Conservation (phyloP, 176 grass and related monocot species). For the Miscanthus lutarioriparius region DNA sequence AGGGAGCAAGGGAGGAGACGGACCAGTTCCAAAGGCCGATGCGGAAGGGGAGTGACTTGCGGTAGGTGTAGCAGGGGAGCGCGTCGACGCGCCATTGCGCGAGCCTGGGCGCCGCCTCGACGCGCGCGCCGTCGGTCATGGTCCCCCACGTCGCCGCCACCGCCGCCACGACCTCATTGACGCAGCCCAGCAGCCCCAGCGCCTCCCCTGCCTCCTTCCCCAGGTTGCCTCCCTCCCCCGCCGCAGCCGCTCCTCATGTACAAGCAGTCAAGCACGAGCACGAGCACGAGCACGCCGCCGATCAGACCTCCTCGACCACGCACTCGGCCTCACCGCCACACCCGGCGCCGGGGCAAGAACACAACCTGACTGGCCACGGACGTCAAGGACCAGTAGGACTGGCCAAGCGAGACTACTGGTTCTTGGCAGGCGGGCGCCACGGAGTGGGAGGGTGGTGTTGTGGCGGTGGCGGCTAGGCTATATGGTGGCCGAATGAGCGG, state of each 20-base stretch:
- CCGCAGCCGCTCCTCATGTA: conserved; percentile 51
- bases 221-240: conserved; percentile 53
- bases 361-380: background rate
- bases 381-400: conserved; percentile 14
- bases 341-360: background rate
- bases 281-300: background rate
- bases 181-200: conserved; percentile 85
- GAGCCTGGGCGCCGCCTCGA: conserved; percentile 82
- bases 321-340: background rate
- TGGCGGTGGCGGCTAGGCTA: conserved; percentile 45
- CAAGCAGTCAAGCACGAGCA: conserved; percentile 13
- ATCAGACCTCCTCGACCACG: background rate
- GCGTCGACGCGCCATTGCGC: conserved; percentile 93
- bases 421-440: conserved; percentile 27
- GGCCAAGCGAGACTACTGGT: background rate
- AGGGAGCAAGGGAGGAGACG: background rate
- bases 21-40: conserved; percentile 98
- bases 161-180: conserved; percentile 94
- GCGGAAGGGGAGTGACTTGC: conserved; percentile 89
- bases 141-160: conserved; percentile 57
- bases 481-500: conserved; percentile 31
- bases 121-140: conserved; percentile 63
- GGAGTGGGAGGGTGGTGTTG: conserved; percentile 18
- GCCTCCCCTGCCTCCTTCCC: conserved; percentile 74
- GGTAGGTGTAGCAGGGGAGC: conserved; percentile 72